Evolutionary conservation across 2,329 filamentous ascomycete genomes (phyloP).

Genomic region (Trematosphaeria pertusa): DNA sequence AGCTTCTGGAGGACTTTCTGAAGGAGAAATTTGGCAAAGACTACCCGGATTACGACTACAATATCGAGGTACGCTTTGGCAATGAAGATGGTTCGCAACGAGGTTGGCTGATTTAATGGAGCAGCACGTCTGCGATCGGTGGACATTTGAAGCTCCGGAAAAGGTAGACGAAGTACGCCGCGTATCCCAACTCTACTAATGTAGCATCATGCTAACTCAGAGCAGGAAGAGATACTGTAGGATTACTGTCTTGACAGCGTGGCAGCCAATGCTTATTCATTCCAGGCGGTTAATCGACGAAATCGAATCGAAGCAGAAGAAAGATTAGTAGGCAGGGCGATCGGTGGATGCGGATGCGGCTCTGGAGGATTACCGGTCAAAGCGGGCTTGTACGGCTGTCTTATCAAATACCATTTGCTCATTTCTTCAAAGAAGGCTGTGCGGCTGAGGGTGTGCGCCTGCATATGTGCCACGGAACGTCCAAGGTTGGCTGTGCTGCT

Average conservation of each 20-base stretch:
- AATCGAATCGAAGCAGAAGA: neutral
- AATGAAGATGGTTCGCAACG: neutral
- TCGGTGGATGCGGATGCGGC: neutral
- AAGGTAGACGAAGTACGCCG: constrained; percentile 1
- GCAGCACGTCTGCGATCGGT: constrained; percentile 8
- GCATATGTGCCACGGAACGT: neutral
- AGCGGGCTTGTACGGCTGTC: neutral
- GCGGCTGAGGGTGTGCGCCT: neutral
- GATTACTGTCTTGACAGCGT: neutral
- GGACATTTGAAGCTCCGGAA: constrained; percentile 7
- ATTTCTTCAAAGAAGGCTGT: neutral
- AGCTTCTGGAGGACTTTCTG: constrained; percentile 4
- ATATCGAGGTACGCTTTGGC: constrained; percentile 5
- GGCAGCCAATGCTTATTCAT: neutral
- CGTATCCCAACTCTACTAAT: too few species aligned
- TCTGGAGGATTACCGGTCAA: neutral
- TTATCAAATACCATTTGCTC: neutral
- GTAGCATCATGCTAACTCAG: neutral
- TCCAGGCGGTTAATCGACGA: constrained; percentile 1
- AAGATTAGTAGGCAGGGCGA: neutral
- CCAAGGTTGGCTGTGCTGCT: neutral
- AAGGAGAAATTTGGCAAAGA: constrained; percentile 4
- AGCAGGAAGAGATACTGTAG: neutral
- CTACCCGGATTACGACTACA: constrained; percentile 3
- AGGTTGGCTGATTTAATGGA: neutral